These are phyloP conservation scores for Beauveria bassiana DNA, from an alignment of 2,329 filamentous ascomycete species.

Conservation along the genomic window DNA sequence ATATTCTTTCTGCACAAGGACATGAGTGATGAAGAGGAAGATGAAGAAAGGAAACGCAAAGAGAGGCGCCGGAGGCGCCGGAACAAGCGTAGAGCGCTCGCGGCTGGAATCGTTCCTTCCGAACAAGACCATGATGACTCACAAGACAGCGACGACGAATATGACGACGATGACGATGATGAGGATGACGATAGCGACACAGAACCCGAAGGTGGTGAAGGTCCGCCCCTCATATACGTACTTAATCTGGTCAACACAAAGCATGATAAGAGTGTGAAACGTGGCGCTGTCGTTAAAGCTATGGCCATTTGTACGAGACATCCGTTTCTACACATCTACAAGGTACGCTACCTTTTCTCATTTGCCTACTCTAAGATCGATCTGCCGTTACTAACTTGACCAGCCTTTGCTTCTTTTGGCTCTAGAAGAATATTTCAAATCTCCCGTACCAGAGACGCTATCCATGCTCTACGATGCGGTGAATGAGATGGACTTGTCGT, in stretches of 20 bases:
- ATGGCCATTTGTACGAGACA: slow-evolving; percentile 99
- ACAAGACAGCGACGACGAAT: slow-evolving; percentile 37
- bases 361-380: slow-evolving; percentile 11
- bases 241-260: slow-evolving; percentile 97
- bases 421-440: slow-evolving; percentile 94
- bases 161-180: slow-evolving; percentile 44
- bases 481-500: slow-evolving; percentile 91
- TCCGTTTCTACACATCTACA: slow-evolving; percentile 97
- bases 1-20: slow-evolving; percentile 99
- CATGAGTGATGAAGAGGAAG: slow-evolving; percentile 73
- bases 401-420: slow-evolving; percentile 83
- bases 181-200: slow-evolving; percentile 48
- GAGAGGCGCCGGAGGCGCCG: slow-evolving; percentile 44
- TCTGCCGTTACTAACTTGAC: background rate
- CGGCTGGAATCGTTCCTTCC: slow-evolving; percentile 39
- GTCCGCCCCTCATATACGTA: slow-evolving; percentile 91
- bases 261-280: slow-evolving; percentile 84
- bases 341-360: slow-evolving; percentile 45
- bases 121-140: slow-evolving; percentile 34
- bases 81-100: slow-evolving; percentile 43
- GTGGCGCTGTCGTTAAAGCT: slow-evolving; percentile 91
- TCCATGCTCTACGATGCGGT: slow-evolving; percentile 84
- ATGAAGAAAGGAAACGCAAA: slow-evolving; percentile 56
- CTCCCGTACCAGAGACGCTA: slow-evolving; percentile 79
- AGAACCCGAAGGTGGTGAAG: slow-evolving; percentile 66